These are phyloP conservation scores for Saturnispora hagleri DNA, from an alignment of 805 yeast genomes.

Conservation along the genomic window DNA sequence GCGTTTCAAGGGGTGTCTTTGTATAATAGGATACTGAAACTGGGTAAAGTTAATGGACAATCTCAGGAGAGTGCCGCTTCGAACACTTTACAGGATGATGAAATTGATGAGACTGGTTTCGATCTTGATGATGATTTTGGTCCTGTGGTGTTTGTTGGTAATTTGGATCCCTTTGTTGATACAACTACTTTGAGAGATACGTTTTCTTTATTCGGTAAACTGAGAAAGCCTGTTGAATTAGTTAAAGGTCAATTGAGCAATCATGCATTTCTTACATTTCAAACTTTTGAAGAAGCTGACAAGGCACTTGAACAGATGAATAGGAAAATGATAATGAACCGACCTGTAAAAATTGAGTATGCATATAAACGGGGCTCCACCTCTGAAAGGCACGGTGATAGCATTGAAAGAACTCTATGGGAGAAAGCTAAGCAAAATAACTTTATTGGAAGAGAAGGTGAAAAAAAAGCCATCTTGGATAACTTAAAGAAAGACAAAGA, in stretches of 20 bases:
- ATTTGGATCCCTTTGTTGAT: constrained; percentile 59
- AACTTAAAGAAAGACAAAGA: neutral
- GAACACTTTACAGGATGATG: constrained; percentile 8
- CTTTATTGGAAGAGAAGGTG: constrained; percentile 9
- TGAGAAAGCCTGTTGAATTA: constrained; percentile 38
- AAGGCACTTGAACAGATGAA: constrained; percentile 60
- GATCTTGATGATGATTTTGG: constrained; percentile 30
- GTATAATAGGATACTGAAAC: constrained; percentile 50
- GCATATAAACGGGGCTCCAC: constrained; percentile 59
- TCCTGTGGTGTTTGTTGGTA: constrained; percentile 46
- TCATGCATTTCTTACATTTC: constrained; percentile 63
- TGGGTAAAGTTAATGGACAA: constrained; percentile 36
- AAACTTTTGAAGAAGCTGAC: constrained; percentile 61
- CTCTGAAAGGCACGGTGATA: constrained; percentile 64
- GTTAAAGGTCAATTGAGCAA: constrained; percentile 37
- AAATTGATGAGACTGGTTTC: constrained; percentile 5
- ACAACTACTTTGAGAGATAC: constrained; percentile 45
- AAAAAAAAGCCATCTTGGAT: neutral
- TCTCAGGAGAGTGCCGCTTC: neutral
- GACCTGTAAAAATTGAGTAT: constrained; percentile 50
- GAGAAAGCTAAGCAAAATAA: constrained; percentile 22
- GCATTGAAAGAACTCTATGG: constrained; percentile 64
- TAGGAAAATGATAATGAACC: constrained; percentile 61
- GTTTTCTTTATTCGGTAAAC: constrained; percentile 60
- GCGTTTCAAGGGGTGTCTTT: constrained; percentile 52